These are phyloP conservation scores for Phylloporus arenicola DNA, from an alignment of 768 basidiomycete species.

Conservation along the genomic window DNA sequence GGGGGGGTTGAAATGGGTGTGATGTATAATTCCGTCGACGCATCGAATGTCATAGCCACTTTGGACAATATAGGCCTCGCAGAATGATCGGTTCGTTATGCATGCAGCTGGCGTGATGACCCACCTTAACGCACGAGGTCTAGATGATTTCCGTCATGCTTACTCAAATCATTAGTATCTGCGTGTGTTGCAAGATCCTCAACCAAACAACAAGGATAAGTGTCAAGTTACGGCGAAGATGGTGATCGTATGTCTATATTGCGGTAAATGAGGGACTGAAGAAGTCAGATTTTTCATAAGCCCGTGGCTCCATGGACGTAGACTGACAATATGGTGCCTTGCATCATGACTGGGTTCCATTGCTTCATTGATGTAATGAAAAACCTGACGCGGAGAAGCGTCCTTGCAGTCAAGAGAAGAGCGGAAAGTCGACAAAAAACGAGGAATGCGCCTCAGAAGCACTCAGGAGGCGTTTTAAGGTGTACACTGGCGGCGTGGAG, in stretches of 20 bases:
- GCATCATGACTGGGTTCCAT: conserved; percentile 17
- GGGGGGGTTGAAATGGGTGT: not conserved
- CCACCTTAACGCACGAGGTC: conserved; percentile 29
- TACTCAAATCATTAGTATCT: conserved; percentile 13
- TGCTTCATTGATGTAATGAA: conserved; percentile 24
- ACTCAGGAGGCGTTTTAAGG: conserved; percentile 3
- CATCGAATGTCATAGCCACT: not conserved
- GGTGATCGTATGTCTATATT: conserved; percentile 13
- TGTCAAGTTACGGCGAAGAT: conserved; percentile 4
- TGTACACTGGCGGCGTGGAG: conserved; percentile 1
- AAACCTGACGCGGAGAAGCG: conserved; percentile 17
- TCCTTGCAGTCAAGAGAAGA: conserved; percentile 7
- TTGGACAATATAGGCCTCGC: not conserved
- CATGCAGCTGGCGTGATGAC: conserved; percentile 11
- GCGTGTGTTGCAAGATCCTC: conserved; percentile 3
- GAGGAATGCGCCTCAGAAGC: conserved; percentile 8
- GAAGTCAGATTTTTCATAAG: conserved; percentile 1
- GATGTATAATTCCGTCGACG: not conserved
- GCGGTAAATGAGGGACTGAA: conserved; percentile 12
- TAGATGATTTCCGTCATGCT: conserved; percentile 21
- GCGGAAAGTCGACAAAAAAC: conserved; percentile 6
- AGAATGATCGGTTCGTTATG: conserved; percentile 4
- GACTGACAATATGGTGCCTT: conserved; percentile 10
- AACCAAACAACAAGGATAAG: conserved; percentile 5
- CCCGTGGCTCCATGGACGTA: conserved; percentile 9